Percentiles rank a stretch among this genome's conserved stretches.
phyloP scores from a whole-genome alignment of 139 green algal species.

The Pleodorina starrii region DNA sequence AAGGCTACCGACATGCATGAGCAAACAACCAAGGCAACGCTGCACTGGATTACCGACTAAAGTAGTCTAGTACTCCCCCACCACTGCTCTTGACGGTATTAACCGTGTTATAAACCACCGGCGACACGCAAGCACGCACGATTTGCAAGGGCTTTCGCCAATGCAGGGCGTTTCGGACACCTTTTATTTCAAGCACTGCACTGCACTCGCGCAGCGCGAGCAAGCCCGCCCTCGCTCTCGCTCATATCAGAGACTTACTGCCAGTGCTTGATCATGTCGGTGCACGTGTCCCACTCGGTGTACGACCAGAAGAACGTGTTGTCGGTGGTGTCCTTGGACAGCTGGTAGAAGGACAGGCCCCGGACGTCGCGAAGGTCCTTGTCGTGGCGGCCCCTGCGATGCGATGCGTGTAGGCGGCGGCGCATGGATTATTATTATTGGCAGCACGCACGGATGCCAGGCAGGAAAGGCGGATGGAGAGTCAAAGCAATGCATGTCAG shows the following conservation, averaged over 20 bases:
- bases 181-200: background rate
- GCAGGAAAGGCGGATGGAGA: too few species aligned
- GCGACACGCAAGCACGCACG: background rate
- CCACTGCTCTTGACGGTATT: background rate
- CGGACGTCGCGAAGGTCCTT: background rate
- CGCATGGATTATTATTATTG: too few species aligned
- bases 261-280: background rate
- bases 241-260: background rate
- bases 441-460: too few species aligned
- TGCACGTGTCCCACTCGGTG: conserved; percentile 13
- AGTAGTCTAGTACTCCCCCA: background rate
- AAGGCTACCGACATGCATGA: too few species aligned
- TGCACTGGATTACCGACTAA: too few species aligned
- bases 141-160: background rate
- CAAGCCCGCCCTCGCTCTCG: background rate
- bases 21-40: too few species aligned
- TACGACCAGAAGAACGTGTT: conserved; percentile 37
- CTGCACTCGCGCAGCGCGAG: background rate
- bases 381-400: background rate
- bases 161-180: background rate
- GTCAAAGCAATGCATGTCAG: too few species aligned
- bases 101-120: background rate
- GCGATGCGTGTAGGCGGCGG: too few species aligned
- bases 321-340: conserved; percentile 19
- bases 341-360: conserved; percentile 2